Conservation (phyloP, 2,329 filamentous ascomycete genomes). For the Helotiales sp. region DNA sequence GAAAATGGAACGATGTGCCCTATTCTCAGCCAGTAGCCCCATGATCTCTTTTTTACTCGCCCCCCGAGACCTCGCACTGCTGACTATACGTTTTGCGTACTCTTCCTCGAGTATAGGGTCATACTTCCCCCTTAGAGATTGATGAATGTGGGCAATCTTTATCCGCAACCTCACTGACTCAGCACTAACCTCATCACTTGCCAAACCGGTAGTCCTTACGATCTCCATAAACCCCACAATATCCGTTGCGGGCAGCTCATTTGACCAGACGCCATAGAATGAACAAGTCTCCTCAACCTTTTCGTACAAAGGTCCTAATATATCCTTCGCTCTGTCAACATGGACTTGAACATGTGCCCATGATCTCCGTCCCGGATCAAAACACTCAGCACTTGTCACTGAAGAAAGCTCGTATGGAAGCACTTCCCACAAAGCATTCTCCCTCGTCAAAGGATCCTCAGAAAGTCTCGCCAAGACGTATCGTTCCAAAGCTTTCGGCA, state of each 20-base stretch:
- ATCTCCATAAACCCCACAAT: neutral
- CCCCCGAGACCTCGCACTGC: neutral
- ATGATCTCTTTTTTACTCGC: neutral
- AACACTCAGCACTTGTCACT: no score
- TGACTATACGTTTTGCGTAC: no score
- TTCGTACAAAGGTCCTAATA: neutral
- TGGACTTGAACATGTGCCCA: neutral
- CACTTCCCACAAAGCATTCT: neutral
- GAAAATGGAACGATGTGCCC: no score
- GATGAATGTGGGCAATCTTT: neutral
- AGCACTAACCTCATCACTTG: neutral
- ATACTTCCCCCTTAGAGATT: no score
- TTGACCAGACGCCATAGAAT: neutral
- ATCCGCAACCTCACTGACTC: neutral
- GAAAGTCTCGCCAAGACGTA: neutral
- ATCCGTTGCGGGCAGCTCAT: neutral
- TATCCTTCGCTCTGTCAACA: neutral
- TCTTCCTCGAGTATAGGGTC: no score
- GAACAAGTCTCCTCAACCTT: neutral
- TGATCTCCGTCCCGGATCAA: no score
- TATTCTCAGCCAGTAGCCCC: no score
- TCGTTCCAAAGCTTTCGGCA: neutral
- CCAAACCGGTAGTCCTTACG: neutral
- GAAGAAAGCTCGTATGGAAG: neutral
- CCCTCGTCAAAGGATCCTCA: neutral